Base-by-base conservation (phyloP, 1,284 basidiomycete genomes). In the Exobasidium cylindrosporum region DNA sequence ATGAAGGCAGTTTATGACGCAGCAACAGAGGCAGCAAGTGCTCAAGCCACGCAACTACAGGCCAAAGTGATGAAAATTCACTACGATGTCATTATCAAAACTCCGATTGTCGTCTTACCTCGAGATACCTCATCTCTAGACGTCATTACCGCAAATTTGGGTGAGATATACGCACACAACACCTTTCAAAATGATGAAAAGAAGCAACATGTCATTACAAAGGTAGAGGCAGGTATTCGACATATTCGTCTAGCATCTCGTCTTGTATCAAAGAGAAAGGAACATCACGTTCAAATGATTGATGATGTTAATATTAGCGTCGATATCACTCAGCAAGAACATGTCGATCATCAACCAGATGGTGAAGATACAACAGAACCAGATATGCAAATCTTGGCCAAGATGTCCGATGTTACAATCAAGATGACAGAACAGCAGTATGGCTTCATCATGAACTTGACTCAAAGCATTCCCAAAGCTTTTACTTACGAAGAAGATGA, bases 351-450 rank as follows among this genome's bases (percentile, higher is more conserved):
- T 30, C 64, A 44, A 60, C 59, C 13, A 47, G 28, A 28, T 17
- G 58, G 57, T 13, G 43, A 29, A 31, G 47, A 57, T 6, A 64
- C 60, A 57, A 24, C 30, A 24, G 53, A 58, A 64, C 66, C 74
- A 10, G 70, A 71, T 26, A 73, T 64, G 47, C 81, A 68, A 64
- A 82, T 91, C 61, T 77, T 83, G 3, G 82, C 93, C 55, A 86
- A 86, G 66, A 88, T 97, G 76, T 93, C 94, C 1, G 93, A 97
- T 74, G 87, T 98, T 77, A 89, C 89, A 72, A 83, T 98, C 65
- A 86, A 90, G 68, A 83, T 98, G 60, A 97, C 94, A 0, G 89
- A 97, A 78, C 82, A 85, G n/a, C 96, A 98, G 81, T 97, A 96
- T 78, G 83, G 84, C 49, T 84, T 92, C 50, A 81, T 97, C 30